Evolutionary conservation across 1,284 basidiomycete species (phyloP).

Genomic region (Boletellus dicymbophilus): DNA sequence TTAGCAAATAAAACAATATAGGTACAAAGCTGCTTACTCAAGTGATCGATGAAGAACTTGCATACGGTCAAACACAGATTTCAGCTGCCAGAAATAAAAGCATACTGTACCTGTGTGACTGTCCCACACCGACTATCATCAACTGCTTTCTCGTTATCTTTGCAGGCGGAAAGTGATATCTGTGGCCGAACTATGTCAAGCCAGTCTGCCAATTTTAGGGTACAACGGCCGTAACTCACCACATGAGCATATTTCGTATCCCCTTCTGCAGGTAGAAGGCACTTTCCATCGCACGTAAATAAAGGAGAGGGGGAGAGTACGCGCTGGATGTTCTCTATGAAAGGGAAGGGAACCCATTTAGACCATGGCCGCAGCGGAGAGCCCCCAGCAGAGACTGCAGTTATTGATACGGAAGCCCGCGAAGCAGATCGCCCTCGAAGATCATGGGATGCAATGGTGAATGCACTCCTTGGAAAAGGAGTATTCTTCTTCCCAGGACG

Average conservation of each 20-base stretch:
- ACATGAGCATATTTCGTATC: constrained; percentile 20
- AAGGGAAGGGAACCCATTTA: constrained; percentile 19
- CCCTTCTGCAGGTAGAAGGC: constrained; percentile 2
- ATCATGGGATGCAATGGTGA: neutral
- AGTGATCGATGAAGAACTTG: constrained; percentile 31
- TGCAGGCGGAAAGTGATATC: constrained; percentile 32
- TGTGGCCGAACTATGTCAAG: constrained; percentile 1
- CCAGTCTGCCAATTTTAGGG: too few species aligned
- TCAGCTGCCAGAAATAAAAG: neutral
- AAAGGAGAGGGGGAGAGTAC: constrained; percentile 20
- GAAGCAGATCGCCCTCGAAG: constrained; percentile 14
- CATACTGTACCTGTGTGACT: constrained; percentile 24
- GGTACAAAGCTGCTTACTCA: constrained; percentile 18
- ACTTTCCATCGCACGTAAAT: constrained; percentile 23
- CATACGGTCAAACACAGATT: constrained; percentile 2
- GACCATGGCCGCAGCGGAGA: constrained; percentile 14
- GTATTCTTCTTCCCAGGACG: constrained; percentile 4
- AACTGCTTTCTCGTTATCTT: constrained; percentile 24
- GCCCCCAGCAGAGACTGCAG: constrained; percentile 17
- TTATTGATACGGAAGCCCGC: constrained; percentile 14
- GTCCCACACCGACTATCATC: constrained; percentile 18
- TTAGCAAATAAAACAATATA: neutral
- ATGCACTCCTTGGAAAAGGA: neutral
- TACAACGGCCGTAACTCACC: constrained; percentile 13
- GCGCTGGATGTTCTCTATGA: constrained; percentile 9